Evolutionary conservation across 768 basidiomycete species (phyloP).

Genomic region (Podaxis mareebaensis): DNA sequence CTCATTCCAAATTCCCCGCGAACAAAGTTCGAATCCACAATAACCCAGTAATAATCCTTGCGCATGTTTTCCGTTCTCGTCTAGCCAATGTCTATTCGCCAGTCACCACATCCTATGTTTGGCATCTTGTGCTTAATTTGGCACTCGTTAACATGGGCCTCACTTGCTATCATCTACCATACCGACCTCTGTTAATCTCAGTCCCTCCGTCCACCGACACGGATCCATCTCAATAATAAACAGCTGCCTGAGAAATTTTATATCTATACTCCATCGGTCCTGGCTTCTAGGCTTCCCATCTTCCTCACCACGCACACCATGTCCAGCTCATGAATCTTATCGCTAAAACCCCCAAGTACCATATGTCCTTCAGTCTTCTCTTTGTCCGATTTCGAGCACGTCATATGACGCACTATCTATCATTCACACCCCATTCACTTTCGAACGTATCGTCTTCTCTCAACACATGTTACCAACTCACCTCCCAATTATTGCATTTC

Average conservation of each 20-base stretch:
- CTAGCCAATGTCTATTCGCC: background rate
- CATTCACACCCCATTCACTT: slow-evolving; percentile 1
- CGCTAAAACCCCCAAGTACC: background rate
- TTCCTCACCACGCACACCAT: background rate
- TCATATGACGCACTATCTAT: background rate
- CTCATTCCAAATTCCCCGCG: background rate
- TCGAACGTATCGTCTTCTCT: background rate
- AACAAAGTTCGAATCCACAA: too few species aligned
- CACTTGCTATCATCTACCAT: background rate
- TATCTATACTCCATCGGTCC: background rate
- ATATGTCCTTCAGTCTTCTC: background rate
- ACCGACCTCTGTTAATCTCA: background rate
- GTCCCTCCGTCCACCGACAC: background rate
- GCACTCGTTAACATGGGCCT: background rate
- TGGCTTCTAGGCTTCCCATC: background rate
- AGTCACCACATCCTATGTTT: background rate
- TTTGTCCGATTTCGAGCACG: background rate
- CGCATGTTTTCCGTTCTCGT: background rate
- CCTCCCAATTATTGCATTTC: background rate
- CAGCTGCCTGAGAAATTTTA: background rate
- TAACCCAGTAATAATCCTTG: background rate
- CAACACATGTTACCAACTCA: background rate
- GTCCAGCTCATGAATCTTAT: background rate
- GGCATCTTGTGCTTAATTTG: background rate
- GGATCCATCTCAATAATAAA: background rate